Base-by-base conservation (phyloP, 768 basidiomycete genomes). In the Termitomyces sp. region DNA sequence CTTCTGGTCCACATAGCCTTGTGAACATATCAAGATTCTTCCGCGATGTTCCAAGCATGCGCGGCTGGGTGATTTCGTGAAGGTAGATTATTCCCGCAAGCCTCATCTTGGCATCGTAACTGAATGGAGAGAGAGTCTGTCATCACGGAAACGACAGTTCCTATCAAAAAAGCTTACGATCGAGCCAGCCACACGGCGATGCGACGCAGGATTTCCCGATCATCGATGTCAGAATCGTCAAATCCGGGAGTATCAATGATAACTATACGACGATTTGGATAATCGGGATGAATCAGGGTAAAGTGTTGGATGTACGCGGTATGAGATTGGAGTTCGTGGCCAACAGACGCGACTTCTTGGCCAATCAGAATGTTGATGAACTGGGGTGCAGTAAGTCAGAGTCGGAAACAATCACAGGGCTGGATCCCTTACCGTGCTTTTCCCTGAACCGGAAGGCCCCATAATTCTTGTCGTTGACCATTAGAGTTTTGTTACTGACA, bases 21-120 rank as follows among this genome's bases (percentile, higher is more conserved):
- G 70, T 71, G 65, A 83, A 82, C 65, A 82, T 73, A n/a, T 74
- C 71, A 44, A 81, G 73, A 63, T 81, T 83, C 63, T 73, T 75
- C 37, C 72, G 69, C 27, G 78, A 75, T 6, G 75, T 75, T 39
- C 76, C 78, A 22, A 71, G 69, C 70, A 80, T 74, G n/a, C 74
- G 67, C 61, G 73, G 69, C 56, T 78, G 75, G 2, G 67, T 65
- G 41, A 73, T 73, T 12, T 68, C 63, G 53, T 72, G 70, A 11
- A 73, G 63, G 53, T 72, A 68, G 1, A 73, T 64, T 37, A 73
- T 63, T 0, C 72, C 78, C 3, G 65, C 64, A 12, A 74, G 64
- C n/a, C 62, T 58, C 49, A 70, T 63, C 15, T 60, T 57, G 20
- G 58, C 60, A 48, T 69, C 65, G 61, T 70, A 72, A 12, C 71